A percentile compares a stretch with the other conserved stretches of the same genome.
phyloP scores from a whole-genome alignment of 345 rosid genomes.

The Euphorbia tirucalli region DNA sequence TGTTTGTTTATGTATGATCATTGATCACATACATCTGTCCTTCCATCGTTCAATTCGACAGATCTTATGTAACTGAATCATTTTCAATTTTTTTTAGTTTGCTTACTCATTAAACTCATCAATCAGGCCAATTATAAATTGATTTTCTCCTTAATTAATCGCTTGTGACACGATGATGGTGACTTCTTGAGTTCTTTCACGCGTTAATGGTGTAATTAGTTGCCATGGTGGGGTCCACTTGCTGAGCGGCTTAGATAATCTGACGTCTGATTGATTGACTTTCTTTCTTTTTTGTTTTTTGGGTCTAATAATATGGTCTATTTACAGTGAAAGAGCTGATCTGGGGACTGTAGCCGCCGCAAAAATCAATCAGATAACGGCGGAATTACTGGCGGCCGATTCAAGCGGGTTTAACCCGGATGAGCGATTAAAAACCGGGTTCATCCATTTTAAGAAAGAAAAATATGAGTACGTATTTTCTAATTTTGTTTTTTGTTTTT shows the following conservation, averaged over 20 bases:
- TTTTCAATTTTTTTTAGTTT: too few species aligned
- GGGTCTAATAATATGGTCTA: conserved; percentile 7
- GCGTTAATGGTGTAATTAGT: neutral
- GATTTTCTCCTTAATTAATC: neutral
- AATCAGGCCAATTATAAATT: too few species aligned
- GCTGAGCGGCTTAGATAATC: neutral
- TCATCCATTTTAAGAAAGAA: conserved; percentile 66
- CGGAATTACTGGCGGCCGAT: conserved; percentile 56
- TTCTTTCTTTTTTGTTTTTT: neutral
- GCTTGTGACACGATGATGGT: neutral
- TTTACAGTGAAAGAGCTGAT: conserved; percentile 56
- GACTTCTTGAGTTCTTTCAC: neutral
- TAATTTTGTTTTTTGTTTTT: neutral
- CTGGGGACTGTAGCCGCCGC: conserved; percentile 75
- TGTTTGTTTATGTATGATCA: too few species aligned
- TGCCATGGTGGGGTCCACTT: neutral
- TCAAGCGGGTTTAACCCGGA: conserved; percentile 48
- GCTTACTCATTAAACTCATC: neutral
- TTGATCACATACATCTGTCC: neutral
- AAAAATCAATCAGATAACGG: conserved; percentile 72
- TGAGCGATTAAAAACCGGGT: conserved; percentile 65
- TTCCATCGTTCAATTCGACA: neutral
- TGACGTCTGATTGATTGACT: neutral
- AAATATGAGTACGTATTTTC: conserved; percentile 63
- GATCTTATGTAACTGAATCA: neutral